Conservation (phyloP, 768 basidiomycete species). For the Hypsizygus marmoreus region DNA sequence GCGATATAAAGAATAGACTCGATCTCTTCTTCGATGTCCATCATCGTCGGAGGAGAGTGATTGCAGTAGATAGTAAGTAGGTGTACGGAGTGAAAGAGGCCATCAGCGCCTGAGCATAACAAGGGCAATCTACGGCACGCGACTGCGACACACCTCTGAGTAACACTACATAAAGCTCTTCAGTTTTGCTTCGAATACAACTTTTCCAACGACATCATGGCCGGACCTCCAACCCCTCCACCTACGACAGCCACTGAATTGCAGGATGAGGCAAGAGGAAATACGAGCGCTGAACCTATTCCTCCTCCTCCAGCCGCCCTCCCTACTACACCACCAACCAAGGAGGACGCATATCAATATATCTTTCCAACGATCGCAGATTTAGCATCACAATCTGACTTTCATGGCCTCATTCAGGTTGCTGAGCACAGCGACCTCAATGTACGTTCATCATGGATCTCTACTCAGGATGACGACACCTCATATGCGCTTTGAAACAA, state of each 20-base stretch:
- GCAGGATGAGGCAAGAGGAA: conserved; percentile 47
- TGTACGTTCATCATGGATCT: conserved; percentile 36
- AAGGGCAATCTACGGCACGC: too few species aligned
- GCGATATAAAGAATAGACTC: conserved; percentile 88
- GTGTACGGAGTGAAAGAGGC: conserved; percentile 5
- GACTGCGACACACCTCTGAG: too few species aligned
- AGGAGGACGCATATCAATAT: conserved; percentile 43
- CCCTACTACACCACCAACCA: conserved; percentile 15
- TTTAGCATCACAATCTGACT: conserved; percentile 46
- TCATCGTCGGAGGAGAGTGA: conserved; percentile 28
- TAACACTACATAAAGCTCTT: too few species aligned
- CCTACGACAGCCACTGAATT: conserved; percentile 58
- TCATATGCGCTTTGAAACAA: conserved; percentile 1
- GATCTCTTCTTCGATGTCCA: conserved; percentile 76
- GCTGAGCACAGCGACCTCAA: conserved; percentile 58
- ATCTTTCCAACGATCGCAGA: conserved; percentile 47
- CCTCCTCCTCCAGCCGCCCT: conserved; percentile 13
- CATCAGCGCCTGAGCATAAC: too few species aligned
- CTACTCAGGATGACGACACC: background rate
- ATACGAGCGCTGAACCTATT: conserved; percentile 14
- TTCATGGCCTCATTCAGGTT: conserved; percentile 40
- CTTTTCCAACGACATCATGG: conserved; percentile 37
- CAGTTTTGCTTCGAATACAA: background rate
- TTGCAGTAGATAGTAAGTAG: background rate
- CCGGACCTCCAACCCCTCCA: conserved; percentile 64